phyloP scores from a whole-genome alignment of 1,139 yeast species.

The Blastobotrys arbuscula region DNA sequence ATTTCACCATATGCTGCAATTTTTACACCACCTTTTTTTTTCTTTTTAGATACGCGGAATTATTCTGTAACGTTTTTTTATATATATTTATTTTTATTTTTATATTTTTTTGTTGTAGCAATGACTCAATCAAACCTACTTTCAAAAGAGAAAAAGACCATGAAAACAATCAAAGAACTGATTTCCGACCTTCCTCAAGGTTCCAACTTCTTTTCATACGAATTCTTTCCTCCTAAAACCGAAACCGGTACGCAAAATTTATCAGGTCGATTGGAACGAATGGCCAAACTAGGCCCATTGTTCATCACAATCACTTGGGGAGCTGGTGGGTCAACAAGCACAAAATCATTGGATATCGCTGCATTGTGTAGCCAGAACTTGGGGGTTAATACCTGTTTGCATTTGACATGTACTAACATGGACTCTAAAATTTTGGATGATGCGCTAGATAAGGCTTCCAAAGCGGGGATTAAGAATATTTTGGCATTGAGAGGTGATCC shows the following conservation, averaged over 20 bases:
- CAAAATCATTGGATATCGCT: conserved; percentile 80
- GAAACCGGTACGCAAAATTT: conserved; percentile 79
- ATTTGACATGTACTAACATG: conserved; percentile 93
- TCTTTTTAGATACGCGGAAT: no score
- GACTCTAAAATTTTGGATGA: conserved; percentile 68
- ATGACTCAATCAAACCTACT: no score
- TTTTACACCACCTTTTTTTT: no score
- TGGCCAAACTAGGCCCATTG: conserved; percentile 81
- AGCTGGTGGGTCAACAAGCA: conserved; percentile 93
- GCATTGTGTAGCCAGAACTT: conserved; percentile 67
- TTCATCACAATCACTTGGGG: conserved; percentile 98
- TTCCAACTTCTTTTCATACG: conserved; percentile 73
- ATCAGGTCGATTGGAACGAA: conserved; percentile 78
- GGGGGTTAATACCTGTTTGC: conserved; percentile 83
- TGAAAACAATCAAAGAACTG: conserved; percentile 37
- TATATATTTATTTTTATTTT: no score
- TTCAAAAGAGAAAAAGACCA: neutral
- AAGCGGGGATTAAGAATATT: conserved; percentile 74
- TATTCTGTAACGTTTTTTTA: no score
- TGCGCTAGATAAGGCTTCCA: conserved; percentile 69
- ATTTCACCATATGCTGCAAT: no score
- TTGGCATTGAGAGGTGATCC: conserved; percentile 95
- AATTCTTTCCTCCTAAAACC: conserved; percentile 97
- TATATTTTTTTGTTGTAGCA: no score
- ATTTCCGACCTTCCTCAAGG: conserved; percentile 34